These are phyloP conservation scores for Circinella minor DNA, from an alignment of 371 early-diverging fungal species.

Conservation along the genomic window DNA sequence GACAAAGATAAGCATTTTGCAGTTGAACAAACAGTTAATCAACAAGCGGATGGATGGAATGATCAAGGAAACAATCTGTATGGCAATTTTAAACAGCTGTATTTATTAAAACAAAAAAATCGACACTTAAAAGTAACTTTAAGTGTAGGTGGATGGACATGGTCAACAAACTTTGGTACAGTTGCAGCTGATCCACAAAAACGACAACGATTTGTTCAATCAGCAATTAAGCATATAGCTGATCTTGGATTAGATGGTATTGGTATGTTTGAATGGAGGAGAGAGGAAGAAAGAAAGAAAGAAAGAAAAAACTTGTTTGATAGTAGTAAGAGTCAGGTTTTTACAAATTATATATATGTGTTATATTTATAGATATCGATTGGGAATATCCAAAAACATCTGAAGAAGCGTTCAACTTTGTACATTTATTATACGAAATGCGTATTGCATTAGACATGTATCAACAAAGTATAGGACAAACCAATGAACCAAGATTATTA, in stretches of 20 bases:
- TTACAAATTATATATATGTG: background rate
- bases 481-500: conserved; percentile 57
- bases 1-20: conserved; percentile 54
- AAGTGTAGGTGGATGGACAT: conserved; percentile 91
- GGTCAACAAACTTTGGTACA: conserved; percentile 82
- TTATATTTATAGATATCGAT: conserved; percentile 63
- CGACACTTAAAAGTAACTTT: conserved; percentile 72
- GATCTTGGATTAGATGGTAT: conserved; percentile 65
- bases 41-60: conserved; percentile 62
- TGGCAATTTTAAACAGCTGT: conserved; percentile 83
- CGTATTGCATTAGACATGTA: conserved; percentile 66
- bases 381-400: conserved; percentile 87
- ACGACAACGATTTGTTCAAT: conserved; percentile 65
- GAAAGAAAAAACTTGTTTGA: too few species aligned
- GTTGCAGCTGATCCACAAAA: conserved; percentile 64
- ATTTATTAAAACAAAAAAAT: conserved; percentile 73
- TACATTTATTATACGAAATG: conserved; percentile 74
- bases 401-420: conserved; percentile 79
- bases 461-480: conserved; percentile 40
- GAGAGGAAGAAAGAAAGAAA: conserved; percentile 19
- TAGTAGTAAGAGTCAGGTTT: too few species aligned
- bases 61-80: conserved; percentile 68
- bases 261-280: conserved; percentile 30
- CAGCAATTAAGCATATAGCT: conserved; percentile 62
- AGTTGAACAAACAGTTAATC: conserved; percentile 48